Percentiles rank a stretch among this genome's conserved stretches.
These are phyloP conservation scores for Aureobasidium sp. DNA, from an alignment of 2,329 filamentous ascomycete genomes.

Conservation along the genomic window DNA sequence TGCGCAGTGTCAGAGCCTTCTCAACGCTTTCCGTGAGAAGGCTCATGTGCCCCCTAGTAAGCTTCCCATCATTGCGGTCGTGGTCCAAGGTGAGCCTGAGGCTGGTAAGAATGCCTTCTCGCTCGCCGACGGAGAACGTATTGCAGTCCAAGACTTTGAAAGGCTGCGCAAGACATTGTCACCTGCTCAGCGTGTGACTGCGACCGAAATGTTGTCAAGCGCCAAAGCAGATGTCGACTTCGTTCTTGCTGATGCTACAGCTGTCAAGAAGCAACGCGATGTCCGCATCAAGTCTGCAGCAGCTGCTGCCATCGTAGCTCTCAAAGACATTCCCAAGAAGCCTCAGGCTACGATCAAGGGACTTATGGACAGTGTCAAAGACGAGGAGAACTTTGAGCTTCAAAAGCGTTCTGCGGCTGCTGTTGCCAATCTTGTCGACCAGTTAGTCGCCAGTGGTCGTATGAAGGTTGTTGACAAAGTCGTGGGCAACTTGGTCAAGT, in stretches of 20 bases:
- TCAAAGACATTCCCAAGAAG: slow-evolving; percentile 84
- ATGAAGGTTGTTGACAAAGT: slow-evolving; percentile 89
- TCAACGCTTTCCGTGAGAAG: slow-evolving; percentile 87
- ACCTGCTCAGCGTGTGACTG: slow-evolving; percentile 78
- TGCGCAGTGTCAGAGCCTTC: slow-evolving; percentile 81
- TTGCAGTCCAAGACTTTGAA: slow-evolving; percentile 78
- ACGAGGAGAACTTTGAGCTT: slow-evolving; percentile 82
- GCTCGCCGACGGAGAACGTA: slow-evolving; percentile 77
- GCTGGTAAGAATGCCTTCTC: slow-evolving; percentile 92
- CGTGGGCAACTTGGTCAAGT: slow-evolving; percentile 90
- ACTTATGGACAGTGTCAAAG: slow-evolving; percentile 97
- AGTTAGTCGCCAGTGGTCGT: slow-evolving; percentile 74
- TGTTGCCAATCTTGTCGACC: slow-evolving; percentile 75
- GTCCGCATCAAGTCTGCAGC: slow-evolving; percentile 79
- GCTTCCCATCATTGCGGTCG: slow-evolving; percentile 74
- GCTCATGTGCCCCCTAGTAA: slow-evolving; percentile 70
- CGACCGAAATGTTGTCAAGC: slow-evolving; percentile 70
- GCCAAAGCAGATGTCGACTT: slow-evolving; percentile 62
- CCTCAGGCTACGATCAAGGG: slow-evolving; percentile 87
- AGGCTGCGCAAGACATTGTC: slow-evolving; percentile 82
- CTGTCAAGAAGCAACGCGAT: slow-evolving; percentile 74
- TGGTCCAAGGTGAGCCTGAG: slow-evolving; percentile 88
- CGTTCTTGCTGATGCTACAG: slow-evolving; percentile 72
- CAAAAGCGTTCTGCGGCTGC: slow-evolving; percentile 81
- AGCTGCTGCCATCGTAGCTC: slow-evolving; percentile 80